These are phyloP conservation scores for Dryas alaskensis DNA, from an alignment of 306 rosid species.

Conservation along the genomic window DNA sequence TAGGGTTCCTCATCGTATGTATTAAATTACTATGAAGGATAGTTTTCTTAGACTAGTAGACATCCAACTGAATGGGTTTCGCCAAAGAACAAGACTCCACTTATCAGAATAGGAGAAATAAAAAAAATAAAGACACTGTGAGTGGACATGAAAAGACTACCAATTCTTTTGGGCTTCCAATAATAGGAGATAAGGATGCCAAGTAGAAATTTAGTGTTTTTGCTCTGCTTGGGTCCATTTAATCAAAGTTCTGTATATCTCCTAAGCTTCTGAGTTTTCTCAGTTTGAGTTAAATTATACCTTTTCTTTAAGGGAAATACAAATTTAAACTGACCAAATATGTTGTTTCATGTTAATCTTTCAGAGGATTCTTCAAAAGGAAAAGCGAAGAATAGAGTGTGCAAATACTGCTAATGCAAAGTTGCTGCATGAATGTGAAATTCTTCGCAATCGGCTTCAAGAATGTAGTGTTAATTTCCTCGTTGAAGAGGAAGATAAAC, in stretches of 20 bases:
- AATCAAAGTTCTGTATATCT: background rate
- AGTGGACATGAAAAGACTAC: background rate
- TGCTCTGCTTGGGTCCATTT: background rate
- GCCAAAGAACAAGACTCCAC: background rate
- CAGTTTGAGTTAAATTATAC: background rate
- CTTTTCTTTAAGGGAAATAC: background rate
- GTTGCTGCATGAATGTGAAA: conserved; percentile 79
- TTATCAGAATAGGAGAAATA: background rate
- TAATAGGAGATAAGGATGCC: background rate
- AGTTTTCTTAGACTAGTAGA: background rate
- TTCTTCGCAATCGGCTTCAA: conserved; percentile 71
- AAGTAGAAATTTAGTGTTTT: background rate
- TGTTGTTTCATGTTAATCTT: conserved; percentile 27
- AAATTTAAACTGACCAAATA: conserved; percentile 8
- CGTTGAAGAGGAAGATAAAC: conserved; percentile 79
- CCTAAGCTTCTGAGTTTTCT: background rate
- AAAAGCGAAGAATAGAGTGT: conserved; percentile 59
- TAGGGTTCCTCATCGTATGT: background rate
- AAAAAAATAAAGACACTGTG: background rate
- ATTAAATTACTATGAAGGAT: background rate
- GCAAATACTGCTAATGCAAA: conserved; percentile 54
- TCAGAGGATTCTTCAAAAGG: conserved; percentile 69
- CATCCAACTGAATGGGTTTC: background rate
- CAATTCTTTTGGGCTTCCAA: background rate
- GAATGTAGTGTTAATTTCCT: conserved; percentile 90